Evolutionary conservation across 495 filamentous ascomycete genomes (phyloP).

Genomic region (Annulohypoxylon bovei): DNA sequence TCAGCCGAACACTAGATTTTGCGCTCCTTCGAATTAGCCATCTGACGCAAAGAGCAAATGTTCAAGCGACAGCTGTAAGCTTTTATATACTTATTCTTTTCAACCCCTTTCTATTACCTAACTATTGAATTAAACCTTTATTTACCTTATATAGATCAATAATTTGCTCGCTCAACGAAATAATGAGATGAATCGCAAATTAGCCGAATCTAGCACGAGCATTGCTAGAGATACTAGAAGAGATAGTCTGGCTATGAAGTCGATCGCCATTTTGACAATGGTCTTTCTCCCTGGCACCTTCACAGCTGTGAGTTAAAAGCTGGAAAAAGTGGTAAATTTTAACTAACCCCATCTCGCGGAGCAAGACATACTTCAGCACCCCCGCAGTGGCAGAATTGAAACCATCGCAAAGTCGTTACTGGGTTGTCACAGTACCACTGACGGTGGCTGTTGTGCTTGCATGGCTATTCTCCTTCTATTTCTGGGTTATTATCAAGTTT

Average conservation of each 20-base stretch:
- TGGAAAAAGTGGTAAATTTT: neutral
- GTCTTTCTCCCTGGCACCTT: conserved; percentile 56
- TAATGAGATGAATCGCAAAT: conserved; percentile 13
- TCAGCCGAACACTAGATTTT: conserved; percentile 5
- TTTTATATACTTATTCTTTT: neutral
- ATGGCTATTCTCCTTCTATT: conserved; percentile 18
- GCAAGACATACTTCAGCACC: conserved; percentile 25
- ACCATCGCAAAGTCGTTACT: conserved; percentile 21
- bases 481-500: neutral
- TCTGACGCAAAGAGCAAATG: conserved; percentile 20
- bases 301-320: conserved; percentile 34
- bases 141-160: conserved; percentile 16
- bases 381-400: conserved; percentile 4
- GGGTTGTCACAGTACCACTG: conserved; percentile 20
- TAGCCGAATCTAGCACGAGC: conserved; percentile 21
- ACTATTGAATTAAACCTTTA: neutral
- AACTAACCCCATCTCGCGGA: neutral
- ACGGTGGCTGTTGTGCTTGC: conserved; percentile 6
- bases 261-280: conserved; percentile 56
- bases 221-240: conserved; percentile 24
- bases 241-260: conserved; percentile 57
- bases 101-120: neutral
- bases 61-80: conserved; percentile 22
- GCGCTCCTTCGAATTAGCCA: conserved; percentile 20
- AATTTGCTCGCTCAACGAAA: conserved; percentile 28